Percentiles rank a stretch among this genome's conserved stretches.
Evolutionary conservation across 1,284 basidiomycete species (phyloP).

Genomic region (Trametes pubescens): DNA sequence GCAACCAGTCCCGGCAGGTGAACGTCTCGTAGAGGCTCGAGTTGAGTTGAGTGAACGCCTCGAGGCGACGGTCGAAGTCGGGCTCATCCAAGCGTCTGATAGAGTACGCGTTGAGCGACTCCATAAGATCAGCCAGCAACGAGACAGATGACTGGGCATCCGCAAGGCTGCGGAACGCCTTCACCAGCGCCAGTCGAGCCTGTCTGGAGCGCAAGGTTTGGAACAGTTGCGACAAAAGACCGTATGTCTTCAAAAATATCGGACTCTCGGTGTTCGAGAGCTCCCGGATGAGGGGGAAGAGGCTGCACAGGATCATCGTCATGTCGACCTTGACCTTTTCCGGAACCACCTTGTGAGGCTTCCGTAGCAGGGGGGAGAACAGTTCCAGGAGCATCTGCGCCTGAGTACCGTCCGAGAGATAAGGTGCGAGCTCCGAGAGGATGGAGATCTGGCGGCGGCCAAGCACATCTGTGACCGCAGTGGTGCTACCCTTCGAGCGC

Average conservation of each 20-base stretch:
- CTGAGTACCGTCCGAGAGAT: constrained; percentile 76
- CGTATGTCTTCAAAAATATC: constrained; percentile 68
- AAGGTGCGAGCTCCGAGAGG: constrained; percentile 82
- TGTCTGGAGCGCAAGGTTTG: constrained; percentile 75
- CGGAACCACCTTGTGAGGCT: constrained; percentile 77
- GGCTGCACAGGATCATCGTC: constrained; percentile 76
- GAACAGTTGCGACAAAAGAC: constrained; percentile 78
- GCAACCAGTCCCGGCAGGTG: constrained; percentile 77
- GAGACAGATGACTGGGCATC: constrained; percentile 57
- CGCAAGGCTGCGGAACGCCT: constrained; percentile 70
- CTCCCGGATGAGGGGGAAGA: constrained; percentile 80
- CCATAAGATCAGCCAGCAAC: constrained; percentile 62
- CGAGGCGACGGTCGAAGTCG: constrained; percentile 89
- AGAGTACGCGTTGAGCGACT: constrained; percentile 89
- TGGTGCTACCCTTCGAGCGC: constrained; percentile 58
- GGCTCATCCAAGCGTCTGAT: constrained; percentile 87
- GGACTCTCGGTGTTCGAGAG: constrained; percentile 59
- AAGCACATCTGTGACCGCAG: constrained; percentile 73
- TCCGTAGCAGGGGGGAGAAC: constrained; percentile 85
- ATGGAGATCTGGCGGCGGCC: constrained; percentile 86
- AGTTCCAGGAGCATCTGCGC: constrained; percentile 80
- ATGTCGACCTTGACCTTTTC: constrained; percentile 92
- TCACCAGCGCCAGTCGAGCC: constrained; percentile 73
- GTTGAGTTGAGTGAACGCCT: constrained; percentile 82
- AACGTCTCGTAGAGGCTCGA: constrained; percentile 62